These are phyloP conservation scores for Trametes coccinea DNA, from an alignment of 768 basidiomycete genomes.

Conservation along the genomic window DNA sequence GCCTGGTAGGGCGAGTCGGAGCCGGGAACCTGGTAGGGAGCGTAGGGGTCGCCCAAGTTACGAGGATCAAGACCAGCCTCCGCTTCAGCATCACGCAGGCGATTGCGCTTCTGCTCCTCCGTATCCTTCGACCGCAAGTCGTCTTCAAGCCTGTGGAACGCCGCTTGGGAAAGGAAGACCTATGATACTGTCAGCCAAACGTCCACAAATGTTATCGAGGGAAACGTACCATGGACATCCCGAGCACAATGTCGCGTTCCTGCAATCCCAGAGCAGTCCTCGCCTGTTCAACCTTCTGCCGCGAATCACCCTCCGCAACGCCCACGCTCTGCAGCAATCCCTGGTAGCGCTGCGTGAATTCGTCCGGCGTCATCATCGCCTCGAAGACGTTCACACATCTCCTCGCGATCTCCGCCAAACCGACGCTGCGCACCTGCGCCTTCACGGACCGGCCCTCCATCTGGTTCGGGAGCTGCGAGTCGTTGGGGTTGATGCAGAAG, in stretches of 20 bases:
- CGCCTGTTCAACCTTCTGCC: slow-evolving; percentile 61
- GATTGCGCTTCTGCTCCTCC: slow-evolving; percentile 83
- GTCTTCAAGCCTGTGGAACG: slow-evolving; percentile 90
- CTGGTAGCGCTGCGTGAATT: slow-evolving; percentile 83
- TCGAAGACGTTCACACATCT: slow-evolving; percentile 70
- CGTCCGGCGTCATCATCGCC: slow-evolving; percentile 80
- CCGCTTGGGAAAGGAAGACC: slow-evolving; percentile 86
- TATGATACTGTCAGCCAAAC: slow-evolving; percentile 33
- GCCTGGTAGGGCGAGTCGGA: slow-evolving; percentile 43
- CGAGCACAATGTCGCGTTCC: slow-evolving; percentile 77
- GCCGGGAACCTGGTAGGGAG: slow-evolving; percentile 66
- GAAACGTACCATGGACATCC: slow-evolving; percentile 73
- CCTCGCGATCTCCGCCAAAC: slow-evolving; percentile 75
- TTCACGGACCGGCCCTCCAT: slow-evolving; percentile 90
- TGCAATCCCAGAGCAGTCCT: slow-evolving; percentile 54
- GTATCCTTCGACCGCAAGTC: slow-evolving; percentile 78
- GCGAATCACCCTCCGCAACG: slow-evolving; percentile 58
- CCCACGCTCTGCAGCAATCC: slow-evolving; percentile 60
- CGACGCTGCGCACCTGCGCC: slow-evolving; percentile 83
- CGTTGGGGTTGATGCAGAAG: slow-evolving; percentile 93
- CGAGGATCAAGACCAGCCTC: slow-evolving; percentile 61
- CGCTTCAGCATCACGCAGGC: slow-evolving; percentile 72
- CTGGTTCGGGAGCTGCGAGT: slow-evolving; percentile 92
- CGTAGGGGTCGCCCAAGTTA: slow-evolving; percentile 66
- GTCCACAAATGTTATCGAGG: background rate